phyloP scores from a whole-genome alignment of 805 yeast species.

The Pichia rugopelliculosa region DNA sequence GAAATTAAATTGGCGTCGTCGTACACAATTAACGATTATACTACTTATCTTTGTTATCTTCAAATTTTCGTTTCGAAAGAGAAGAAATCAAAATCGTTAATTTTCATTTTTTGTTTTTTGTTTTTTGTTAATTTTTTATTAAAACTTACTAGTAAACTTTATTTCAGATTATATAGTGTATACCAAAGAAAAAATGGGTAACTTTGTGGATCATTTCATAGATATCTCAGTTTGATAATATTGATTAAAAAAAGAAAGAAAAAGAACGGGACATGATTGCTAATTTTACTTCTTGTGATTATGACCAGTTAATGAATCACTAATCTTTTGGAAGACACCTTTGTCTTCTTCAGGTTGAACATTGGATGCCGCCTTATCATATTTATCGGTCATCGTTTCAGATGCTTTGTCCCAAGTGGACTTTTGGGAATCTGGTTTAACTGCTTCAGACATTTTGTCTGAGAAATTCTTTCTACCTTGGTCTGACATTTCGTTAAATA shows the following conservation, averaged over 20 bases:
- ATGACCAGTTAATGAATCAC: slow-evolving; percentile 59
- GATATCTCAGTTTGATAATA: background rate
- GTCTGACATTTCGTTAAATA: slow-evolving; percentile 24
- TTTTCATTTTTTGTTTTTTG: too few species aligned
- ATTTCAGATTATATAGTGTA: too few species aligned
- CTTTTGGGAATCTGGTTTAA: slow-evolving; percentile 70
- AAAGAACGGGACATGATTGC: background rate
- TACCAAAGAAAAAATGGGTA: background rate
- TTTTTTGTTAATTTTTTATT: background rate
- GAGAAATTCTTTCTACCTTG: slow-evolving; percentile 70
- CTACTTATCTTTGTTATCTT: too few species aligned
- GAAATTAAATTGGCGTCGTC: too few species aligned
- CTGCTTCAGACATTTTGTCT: slow-evolving; percentile 58
- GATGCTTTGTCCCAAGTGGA: slow-evolving; percentile 56
- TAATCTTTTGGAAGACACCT: slow-evolving; percentile 59
- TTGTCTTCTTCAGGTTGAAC: slow-evolving; percentile 61
- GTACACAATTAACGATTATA: too few species aligned
- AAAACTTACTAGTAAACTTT: background rate
- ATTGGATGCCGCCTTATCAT: slow-evolving; percentile 54
- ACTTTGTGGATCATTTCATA: background rate
- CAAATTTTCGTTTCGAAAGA: too few species aligned
- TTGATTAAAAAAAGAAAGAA: background rate
- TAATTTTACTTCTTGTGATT: slow-evolving; percentile 9
- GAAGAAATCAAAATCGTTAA: too few species aligned
- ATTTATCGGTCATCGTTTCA: slow-evolving; percentile 60